phyloP scores from a whole-genome alignment of 2,329 filamentous ascomycete genomes.

The Alternaria hordeiaustralica region DNA sequence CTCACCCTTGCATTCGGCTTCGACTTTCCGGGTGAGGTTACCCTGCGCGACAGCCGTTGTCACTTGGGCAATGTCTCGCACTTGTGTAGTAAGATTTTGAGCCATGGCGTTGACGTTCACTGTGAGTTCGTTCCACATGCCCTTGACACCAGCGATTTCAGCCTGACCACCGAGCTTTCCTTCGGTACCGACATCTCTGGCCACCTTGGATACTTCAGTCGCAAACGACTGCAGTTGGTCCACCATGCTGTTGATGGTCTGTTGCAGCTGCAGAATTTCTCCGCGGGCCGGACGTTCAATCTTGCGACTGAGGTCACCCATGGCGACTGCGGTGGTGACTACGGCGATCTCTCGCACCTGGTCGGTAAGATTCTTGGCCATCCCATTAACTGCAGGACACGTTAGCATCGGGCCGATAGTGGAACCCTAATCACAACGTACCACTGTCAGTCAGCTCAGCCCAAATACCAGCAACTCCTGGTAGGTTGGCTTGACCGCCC shows the following conservation, averaged over 20 bases:
- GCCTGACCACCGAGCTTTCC: conserved; percentile 69
- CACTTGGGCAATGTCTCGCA: conserved; percentile 61
- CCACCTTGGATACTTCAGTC: conserved; percentile 69
- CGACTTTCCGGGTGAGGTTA: conserved; percentile 59
- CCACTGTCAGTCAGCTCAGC: conserved; percentile 81
- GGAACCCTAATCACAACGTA: conserved; percentile 39
- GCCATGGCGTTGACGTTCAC: conserved; percentile 63
- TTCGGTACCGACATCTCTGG: conserved; percentile 69
- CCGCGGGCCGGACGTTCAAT: conserved; percentile 93
- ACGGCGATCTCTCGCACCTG: conserved; percentile 98
- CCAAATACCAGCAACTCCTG: conserved; percentile 95
- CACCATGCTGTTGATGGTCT: conserved; percentile 78
- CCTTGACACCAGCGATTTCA: conserved; percentile 69
- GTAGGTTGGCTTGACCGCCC: conserved; percentile 90
- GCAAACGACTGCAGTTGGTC: conserved; percentile 70
- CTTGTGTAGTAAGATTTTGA: conserved; percentile 60
- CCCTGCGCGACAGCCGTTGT: conserved; percentile 60
- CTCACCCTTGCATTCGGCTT: conserved; percentile 60
- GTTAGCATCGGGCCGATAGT: conserved; percentile 39
- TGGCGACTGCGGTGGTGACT: conserved; percentile 93
- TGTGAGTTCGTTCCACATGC: conserved; percentile 71
- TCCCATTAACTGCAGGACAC: conserved; percentile 76
- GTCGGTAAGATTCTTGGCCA: conserved; percentile 97
- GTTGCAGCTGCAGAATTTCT: conserved; percentile 93
- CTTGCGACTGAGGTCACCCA: conserved; percentile 93